Percentiles rank a stretch among this genome's conserved stretches.
These are phyloP conservation scores for Casaregolazyma suthepensis DNA, from an alignment of 1,139 yeast genomes.

Conservation along the genomic window DNA sequence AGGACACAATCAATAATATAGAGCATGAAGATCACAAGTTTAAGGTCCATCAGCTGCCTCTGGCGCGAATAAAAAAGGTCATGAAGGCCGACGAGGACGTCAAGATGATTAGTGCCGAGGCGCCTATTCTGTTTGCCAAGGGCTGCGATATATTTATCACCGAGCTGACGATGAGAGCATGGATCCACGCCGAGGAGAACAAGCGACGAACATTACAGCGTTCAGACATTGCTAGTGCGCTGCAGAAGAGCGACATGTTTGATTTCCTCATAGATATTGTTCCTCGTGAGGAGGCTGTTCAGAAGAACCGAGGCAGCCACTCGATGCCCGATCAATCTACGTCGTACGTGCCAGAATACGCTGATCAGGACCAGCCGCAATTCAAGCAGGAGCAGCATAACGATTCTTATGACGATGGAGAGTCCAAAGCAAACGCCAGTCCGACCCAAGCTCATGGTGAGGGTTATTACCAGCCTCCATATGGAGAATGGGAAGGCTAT, in stretches of 20 bases:
- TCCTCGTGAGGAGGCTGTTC: slow-evolving; percentile 51
- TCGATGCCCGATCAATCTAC: background rate
- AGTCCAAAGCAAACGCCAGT: background rate
- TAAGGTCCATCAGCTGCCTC: slow-evolving; percentile 87
- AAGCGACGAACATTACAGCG: slow-evolving; percentile 90
- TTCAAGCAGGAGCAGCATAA: slow-evolving; percentile 9
- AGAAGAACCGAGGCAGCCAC: slow-evolving; percentile 5
- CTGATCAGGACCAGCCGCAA: background rate
- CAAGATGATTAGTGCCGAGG: slow-evolving; percentile 95
- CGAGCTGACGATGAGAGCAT: slow-evolving; percentile 94
- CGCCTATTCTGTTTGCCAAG: slow-evolving; percentile 93
- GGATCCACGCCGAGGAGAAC: slow-evolving; percentile 97
- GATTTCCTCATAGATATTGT: slow-evolving; percentile 94
- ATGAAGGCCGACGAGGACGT: slow-evolving; percentile 99
- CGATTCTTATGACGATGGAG: background rate
- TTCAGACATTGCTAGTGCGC: slow-evolving; percentile 91
- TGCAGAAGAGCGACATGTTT: slow-evolving; percentile 93
- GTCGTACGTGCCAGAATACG: slow-evolving; percentile 1
- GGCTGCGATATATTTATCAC: slow-evolving; percentile 97
- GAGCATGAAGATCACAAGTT: slow-evolving; percentile 90
- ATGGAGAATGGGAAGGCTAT: background rate
- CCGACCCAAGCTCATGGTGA: background rate
- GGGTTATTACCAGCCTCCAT: background rate
- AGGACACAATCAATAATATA: slow-evolving; percentile 75
- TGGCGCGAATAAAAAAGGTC: slow-evolving; percentile 90